phyloP scores from a whole-genome alignment of 1,139 yeast species.

The Scheffersomyces titani region DNA sequence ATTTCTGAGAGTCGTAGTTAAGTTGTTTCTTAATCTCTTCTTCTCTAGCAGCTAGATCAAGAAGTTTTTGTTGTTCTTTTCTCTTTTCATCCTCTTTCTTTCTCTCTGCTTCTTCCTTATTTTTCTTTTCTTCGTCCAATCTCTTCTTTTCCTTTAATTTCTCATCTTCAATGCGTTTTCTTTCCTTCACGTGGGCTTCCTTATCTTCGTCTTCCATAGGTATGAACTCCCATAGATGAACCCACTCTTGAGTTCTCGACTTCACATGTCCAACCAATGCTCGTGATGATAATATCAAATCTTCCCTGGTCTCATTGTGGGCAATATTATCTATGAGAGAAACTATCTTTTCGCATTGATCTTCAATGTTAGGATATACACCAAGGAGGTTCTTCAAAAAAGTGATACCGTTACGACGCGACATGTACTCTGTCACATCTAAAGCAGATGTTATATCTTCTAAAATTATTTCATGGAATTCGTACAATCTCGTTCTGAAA shows the following conservation, averaged over 20 bases:
- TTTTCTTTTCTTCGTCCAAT: constrained; percentile 14
- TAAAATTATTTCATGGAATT: constrained; percentile 57
- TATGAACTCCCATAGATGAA: constrained; percentile 59
- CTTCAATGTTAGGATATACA: constrained; percentile 68
- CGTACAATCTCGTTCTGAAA: constrained; percentile 46
- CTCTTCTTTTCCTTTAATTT: constrained; percentile 12
- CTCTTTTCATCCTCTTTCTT: constrained; percentile 21
- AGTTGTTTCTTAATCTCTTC: constrained; percentile 15
- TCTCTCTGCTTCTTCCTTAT: constrained; percentile 10
- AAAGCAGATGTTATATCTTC: constrained; percentile 52
- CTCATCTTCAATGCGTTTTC: constrained; percentile 19
- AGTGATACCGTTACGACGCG: constrained; percentile 78
- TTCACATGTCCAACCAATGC: constrained; percentile 76
- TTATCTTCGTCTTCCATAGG: constrained; percentile 40
- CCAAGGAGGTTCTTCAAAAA: constrained; percentile 68
- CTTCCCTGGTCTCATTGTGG: constrained; percentile 67
- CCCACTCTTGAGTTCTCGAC: constrained; percentile 58
- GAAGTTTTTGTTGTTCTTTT: constrained; percentile 18
- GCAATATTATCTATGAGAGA: constrained; percentile 51
- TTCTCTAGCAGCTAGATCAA: constrained; percentile 15
- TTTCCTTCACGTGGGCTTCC: constrained; percentile 20
- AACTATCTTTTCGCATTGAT: constrained; percentile 61
- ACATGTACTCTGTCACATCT: constrained; percentile 67
- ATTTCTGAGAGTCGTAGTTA: constrained; percentile 24
- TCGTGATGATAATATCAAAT: constrained; percentile 74